Evolutionary conservation across 2,329 filamentous ascomycete species (phyloP).

Genomic region (Aspergillus sp.): DNA sequence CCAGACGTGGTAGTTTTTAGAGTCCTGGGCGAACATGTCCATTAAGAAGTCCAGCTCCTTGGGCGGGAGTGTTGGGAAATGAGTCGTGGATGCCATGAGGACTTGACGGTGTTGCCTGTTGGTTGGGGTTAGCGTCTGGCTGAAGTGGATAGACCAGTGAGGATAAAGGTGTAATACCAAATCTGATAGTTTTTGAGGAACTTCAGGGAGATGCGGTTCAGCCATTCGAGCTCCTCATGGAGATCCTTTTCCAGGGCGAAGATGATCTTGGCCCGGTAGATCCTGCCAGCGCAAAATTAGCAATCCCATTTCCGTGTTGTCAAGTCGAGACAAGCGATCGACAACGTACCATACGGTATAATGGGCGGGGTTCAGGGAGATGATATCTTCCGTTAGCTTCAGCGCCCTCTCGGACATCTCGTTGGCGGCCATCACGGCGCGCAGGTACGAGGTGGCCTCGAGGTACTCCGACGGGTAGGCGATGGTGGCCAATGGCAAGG

Average conservation of each 20-base stretch:
- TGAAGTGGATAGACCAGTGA: neutral
- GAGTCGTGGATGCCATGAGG: constrained; percentile 48
- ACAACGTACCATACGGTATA: constrained; percentile 86
- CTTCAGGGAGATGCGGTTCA: constrained; percentile 76
- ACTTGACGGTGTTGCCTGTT: constrained; percentile 60
- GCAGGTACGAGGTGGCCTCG: constrained; percentile 89
- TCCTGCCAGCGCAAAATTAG: constrained; percentile 43
- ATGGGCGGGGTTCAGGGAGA: constrained; percentile 90
- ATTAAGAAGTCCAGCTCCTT: constrained; percentile 75
- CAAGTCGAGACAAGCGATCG: neutral
- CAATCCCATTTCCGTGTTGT: constrained; percentile 8
- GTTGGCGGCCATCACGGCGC: constrained; percentile 85
- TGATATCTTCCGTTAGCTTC: constrained; percentile 82
- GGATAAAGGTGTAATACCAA: constrained; percentile 54
- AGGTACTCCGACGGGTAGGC: constrained; percentile 87
- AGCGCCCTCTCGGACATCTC: constrained; percentile 80
- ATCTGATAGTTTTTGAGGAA: constrained; percentile 99
- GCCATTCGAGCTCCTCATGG: constrained; percentile 74
- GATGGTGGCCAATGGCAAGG: constrained; percentile 79
- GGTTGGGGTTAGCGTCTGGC: neutral
- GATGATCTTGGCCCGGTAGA: constrained; percentile 83
- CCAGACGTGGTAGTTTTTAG: constrained; percentile 99
- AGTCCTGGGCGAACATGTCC: constrained; percentile 78
- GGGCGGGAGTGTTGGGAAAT: constrained; percentile 57
- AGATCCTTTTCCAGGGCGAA: constrained; percentile 65